Percentiles rank a stretch among this genome's conserved stretches.
Evolutionary conservation across 2,329 filamentous ascomycete genomes (phyloP).

Genomic region (Trichoderma citrinoviride): DNA sequence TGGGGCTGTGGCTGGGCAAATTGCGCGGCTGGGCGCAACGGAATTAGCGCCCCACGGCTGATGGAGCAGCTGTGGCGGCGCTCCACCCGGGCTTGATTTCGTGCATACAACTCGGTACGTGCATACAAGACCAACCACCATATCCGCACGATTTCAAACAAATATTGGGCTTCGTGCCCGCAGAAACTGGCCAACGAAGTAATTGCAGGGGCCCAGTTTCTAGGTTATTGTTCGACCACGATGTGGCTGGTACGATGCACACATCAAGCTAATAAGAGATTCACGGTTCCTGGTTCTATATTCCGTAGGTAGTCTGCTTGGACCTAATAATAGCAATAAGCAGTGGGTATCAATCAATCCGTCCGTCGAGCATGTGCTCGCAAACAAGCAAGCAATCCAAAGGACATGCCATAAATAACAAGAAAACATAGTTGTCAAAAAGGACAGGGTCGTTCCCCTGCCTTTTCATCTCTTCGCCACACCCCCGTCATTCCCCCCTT

Average conservation of each 20-base stretch:
- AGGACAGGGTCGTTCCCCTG: background rate
- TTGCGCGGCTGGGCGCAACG: conserved; percentile 22
- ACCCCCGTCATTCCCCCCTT: background rate
- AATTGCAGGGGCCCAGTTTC: too few relatives aligned
- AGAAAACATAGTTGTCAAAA: background rate
- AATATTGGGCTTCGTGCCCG: too few relatives aligned
- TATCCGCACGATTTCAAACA: too few relatives aligned
- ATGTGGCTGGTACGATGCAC: too few relatives aligned
- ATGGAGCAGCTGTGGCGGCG: conserved; percentile 16
- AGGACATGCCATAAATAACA: conserved; percentile 21
- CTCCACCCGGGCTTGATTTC: background rate
- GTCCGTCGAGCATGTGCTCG: background rate
- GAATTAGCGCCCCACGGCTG: conserved; percentile 5
- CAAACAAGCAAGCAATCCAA: conserved; percentile 20
- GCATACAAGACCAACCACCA: background rate
- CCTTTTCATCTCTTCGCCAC: conserved; percentile 2
- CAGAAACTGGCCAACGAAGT: background rate
- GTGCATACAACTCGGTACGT: conserved; percentile 1
- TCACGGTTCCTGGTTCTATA: background rate
- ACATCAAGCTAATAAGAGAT: background rate
- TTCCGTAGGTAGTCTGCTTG: conserved; percentile 1
- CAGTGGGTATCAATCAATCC: conserved; percentile 25
- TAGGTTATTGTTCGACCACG: too few relatives aligned
- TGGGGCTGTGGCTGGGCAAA: conserved; percentile 22
- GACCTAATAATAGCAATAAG: conserved; percentile 10